phyloP scores from a whole-genome alignment of 2,329 filamentous ascomycete genomes.

The Aspergillus viridinutans region DNA sequence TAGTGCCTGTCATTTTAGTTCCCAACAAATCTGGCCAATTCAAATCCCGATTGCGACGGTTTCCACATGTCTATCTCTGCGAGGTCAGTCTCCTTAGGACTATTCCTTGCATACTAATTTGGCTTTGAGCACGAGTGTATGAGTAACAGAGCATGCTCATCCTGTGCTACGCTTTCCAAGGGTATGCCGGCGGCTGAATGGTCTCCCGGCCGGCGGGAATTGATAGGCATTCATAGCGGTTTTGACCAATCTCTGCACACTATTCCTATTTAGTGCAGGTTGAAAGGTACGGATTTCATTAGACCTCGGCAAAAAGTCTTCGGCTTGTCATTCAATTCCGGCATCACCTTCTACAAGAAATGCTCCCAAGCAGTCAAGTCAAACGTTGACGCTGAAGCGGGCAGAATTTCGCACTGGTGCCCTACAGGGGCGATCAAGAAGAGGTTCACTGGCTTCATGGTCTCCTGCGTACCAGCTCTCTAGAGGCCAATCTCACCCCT shows the following conservation, averaged over 20 bases:
- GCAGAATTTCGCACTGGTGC: slow-evolving; percentile 35
- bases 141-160: not conserved
- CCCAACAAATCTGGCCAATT: not conserved
- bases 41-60: not conserved
- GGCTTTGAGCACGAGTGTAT: not conserved
- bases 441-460: slow-evolving; percentile 41
- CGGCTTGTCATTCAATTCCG: not conserved
- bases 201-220: too few relatives aligned
- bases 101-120: not conserved
- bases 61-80: not conserved
- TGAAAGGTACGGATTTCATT: not conserved
- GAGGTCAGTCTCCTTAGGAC: too few relatives aligned
- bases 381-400: not conserved
- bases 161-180: not conserved
- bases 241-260: not conserved
- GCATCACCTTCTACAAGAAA: not conserved
- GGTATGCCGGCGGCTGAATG: not conserved
- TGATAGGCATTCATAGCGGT: not conserved
- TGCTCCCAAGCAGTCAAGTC: not conserved
- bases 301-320: not conserved
- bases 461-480: slow-evolving; percentile 15
- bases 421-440: slow-evolving; percentile 40
- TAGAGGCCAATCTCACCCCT: slow-evolving; percentile 4
- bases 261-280: not conserved
- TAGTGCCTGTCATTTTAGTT: not conserved